A percentile compares a stretch with the other conserved stretches of the same genome.
These are phyloP conservation scores for Cercophora sp. DNA, from an alignment of 495 filamentous ascomycete species.

Conservation along the genomic window DNA sequence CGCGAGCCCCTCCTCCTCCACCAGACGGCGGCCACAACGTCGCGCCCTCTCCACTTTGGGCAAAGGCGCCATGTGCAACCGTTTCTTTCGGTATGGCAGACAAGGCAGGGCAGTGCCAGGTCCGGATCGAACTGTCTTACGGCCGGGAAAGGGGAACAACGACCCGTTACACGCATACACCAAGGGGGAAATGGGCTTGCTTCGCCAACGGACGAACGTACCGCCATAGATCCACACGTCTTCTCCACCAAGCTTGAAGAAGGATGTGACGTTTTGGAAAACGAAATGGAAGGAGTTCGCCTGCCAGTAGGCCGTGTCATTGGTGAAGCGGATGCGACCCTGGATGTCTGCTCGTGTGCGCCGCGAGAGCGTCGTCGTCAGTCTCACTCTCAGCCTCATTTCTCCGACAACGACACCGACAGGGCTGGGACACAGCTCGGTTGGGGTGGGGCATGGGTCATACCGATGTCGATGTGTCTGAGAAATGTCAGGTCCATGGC, in stretches of 20 bases:
- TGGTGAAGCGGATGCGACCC: conserved; percentile 56
- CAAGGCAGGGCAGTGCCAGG: not conserved
- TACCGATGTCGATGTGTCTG: conserved; percentile 51
- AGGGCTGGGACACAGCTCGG: too few relatives aligned
- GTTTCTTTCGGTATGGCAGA: not conserved
- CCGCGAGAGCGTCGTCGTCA: too few relatives aligned
- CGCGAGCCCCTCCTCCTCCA: too few relatives aligned
- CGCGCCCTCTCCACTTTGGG: not conserved
- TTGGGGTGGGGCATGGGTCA: too few relatives aligned
- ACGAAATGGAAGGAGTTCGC: conserved; percentile 51
- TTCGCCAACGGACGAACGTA: too few relatives aligned
- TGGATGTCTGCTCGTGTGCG: too few relatives aligned
- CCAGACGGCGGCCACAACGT: not conserved
- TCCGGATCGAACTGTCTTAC: conserved; percentile 7
- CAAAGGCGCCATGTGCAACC: too few relatives aligned
- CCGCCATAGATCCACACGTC: conserved; percentile 55
- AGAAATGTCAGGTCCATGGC: conserved; percentile 57
- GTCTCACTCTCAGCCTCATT: too few relatives aligned
- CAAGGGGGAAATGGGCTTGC: not conserved
- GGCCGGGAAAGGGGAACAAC: conserved; percentile 11
- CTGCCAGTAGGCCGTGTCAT: conserved; percentile 58
- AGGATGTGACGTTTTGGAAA: conserved; percentile 59
- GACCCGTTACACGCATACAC: not conserved
- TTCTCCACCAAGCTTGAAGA: conserved; percentile 57
- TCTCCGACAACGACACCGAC: too few relatives aligned